These are phyloP conservation scores for Simplicillium sp. DNA, from an alignment of 2,329 filamentous ascomycete species.

Conservation along the genomic window DNA sequence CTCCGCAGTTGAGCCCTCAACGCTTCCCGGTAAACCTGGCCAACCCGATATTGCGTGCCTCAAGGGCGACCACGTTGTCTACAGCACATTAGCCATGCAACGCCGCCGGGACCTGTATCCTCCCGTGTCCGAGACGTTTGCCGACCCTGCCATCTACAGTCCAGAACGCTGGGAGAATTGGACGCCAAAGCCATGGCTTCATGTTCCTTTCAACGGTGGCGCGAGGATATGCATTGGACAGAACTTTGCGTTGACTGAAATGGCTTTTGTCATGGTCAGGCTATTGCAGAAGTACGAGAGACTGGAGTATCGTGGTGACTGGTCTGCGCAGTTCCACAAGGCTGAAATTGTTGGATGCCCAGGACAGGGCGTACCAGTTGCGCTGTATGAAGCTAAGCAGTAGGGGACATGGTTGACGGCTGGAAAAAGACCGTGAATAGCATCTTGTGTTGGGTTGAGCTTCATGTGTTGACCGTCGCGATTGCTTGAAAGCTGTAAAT, in stretches of 20 bases:
- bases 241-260: constrained; percentile 74
- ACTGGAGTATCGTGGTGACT: constrained; percentile 38
- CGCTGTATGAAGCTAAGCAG: constrained; percentile 20
- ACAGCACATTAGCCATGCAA: constrained; percentile 65
- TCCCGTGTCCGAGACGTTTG: constrained; percentile 30
- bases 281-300: constrained; percentile 51
- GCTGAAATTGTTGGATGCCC: constrained; percentile 34
- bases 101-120: constrained; percentile 56
- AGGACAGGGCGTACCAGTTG: constrained; percentile 30
- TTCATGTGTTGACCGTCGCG: too few species aligned
- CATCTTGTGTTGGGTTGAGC: too few species aligned
- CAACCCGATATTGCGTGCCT: constrained; percentile 55
- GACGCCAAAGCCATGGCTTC: constrained; percentile 60
- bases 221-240: constrained; percentile 69
- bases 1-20: constrained; percentile 26
- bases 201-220: constrained; percentile 67
- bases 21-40: constrained; percentile 62
- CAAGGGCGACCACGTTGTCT: constrained; percentile 56
- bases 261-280: constrained; percentile 34
- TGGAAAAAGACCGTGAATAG: too few species aligned
- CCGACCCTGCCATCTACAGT: constrained; percentile 41
- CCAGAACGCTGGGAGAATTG: constrained; percentile 59
- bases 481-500: too few species aligned
- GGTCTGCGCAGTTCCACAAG: constrained; percentile 32
- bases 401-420: too few species aligned